Percentiles rank a stretch among this genome's conserved stretches.
Conservation (phyloP, 345 rosid genomes). For the Anastatica hierochuntica region DNA sequence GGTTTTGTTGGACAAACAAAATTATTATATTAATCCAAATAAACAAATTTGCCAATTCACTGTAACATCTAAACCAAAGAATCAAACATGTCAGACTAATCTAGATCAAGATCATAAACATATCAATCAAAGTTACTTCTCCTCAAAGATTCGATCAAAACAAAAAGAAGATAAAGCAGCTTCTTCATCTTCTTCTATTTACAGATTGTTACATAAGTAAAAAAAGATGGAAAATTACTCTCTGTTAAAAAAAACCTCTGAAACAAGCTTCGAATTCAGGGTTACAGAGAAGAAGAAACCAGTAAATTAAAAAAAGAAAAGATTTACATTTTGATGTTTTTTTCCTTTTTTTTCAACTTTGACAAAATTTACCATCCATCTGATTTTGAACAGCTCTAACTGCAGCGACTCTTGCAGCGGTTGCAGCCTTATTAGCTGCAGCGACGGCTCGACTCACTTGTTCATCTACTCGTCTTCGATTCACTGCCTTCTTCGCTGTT, state of each 20-base stretch:
- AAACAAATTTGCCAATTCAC: too few relatives aligned
- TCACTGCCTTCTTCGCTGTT: constrained; percentile 62
- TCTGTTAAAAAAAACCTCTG: constrained; percentile 14
- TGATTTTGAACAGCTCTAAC: constrained; percentile 89
- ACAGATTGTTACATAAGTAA: constrained; percentile 9
- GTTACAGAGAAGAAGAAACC: too few relatives aligned
- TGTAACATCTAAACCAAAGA: not conserved
- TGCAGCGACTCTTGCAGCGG: constrained; percentile 96
- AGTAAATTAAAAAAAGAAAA: too few relatives aligned
- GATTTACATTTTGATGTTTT: constrained; percentile 20
- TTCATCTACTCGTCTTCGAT: constrained; percentile 53
- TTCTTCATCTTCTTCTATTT: constrained; percentile 3
- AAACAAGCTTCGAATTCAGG: constrained; percentile 22
- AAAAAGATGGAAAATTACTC: constrained; percentile 1
- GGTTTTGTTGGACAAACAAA: too few relatives aligned
- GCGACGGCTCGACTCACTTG: constrained; percentile 58
- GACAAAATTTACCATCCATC: constrained; percentile 87
- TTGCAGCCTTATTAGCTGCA: constrained; percentile 80
- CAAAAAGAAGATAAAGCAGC: not conserved
- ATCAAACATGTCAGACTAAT: constrained; percentile 21
- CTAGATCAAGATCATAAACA: constrained; percentile 27
- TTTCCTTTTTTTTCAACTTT: constrained; percentile 16
- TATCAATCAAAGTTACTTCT: constrained; percentile 20
- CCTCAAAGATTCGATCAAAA: constrained; percentile 22
- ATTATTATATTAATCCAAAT: not conserved